Conservation (phyloP, 148 eudicot species). For the Linanthus parryae region DNA sequence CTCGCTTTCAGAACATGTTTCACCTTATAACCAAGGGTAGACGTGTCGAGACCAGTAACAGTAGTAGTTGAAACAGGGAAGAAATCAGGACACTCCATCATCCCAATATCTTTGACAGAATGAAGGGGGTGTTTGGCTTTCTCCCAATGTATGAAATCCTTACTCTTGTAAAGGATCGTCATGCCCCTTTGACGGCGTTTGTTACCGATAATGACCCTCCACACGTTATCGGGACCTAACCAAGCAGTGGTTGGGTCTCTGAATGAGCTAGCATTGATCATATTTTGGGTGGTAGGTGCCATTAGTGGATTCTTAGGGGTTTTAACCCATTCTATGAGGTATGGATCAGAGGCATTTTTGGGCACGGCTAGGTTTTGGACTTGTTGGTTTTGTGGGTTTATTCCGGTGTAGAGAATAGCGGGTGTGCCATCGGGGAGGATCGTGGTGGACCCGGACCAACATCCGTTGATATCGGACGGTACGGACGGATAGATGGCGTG, state of each 20-base stretch:
- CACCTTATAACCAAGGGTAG: slow-evolving; percentile 8
- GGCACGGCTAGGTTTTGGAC: slow-evolving; percentile 67
- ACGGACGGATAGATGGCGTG: slow-evolving; percentile 32
- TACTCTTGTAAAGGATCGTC: slow-evolving; percentile 44
- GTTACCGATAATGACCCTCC: slow-evolving; percentile 41
- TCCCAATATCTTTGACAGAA: slow-evolving; percentile 27
- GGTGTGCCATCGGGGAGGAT: slow-evolving; percentile 42
- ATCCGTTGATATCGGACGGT: slow-evolving; percentile 33
- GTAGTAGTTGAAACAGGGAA: slow-evolving; percentile 29
- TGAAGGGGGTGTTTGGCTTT: slow-evolving; percentile 36
- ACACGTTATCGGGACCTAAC: slow-evolving; percentile 20
- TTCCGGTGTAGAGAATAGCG: slow-evolving; percentile 56
- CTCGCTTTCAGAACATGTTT: slow-evolving; percentile 60
- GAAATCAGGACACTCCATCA: slow-evolving; percentile 91
- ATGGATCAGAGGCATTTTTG: slow-evolving; percentile 43
- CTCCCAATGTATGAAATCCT: slow-evolving; percentile 46
- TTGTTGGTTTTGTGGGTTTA: slow-evolving; percentile 27
- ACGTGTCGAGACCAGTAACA: slow-evolving; percentile 31
- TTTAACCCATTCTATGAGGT: slow-evolving; percentile 49
- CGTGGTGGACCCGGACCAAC: slow-evolving; percentile 70
- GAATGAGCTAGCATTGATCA: slow-evolving; percentile 33
- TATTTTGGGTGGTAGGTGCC: slow-evolving; percentile 26
- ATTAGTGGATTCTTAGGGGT: slow-evolving; percentile 41
- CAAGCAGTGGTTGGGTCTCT: slow-evolving; percentile 77
- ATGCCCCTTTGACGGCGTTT: slow-evolving; percentile 17